phyloP scores from a whole-genome alignment of 2,329 filamentous ascomycete species.

The Diaporthe caulivora region DNA sequence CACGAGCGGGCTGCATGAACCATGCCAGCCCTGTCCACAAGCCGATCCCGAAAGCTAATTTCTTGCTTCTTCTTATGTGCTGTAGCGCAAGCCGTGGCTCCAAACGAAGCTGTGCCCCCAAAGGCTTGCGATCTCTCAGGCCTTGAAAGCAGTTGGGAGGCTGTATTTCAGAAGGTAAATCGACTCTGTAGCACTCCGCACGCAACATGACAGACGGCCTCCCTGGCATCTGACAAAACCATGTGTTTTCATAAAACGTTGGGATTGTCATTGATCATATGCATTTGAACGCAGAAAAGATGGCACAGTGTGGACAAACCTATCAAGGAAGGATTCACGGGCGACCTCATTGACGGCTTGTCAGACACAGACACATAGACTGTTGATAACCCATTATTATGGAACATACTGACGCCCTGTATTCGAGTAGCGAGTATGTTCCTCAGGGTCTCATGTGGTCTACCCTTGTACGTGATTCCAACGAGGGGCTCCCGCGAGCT shows the following conservation, averaged over 20 bases:
- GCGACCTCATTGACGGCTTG: neutral
- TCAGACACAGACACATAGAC: neutral
- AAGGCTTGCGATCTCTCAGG: neutral
- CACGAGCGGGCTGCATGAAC: neutral
- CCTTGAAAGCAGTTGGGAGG: neutral
- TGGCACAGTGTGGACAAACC: neutral
- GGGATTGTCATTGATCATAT: neutral
- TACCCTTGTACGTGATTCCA: neutral
- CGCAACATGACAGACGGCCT: neutral
- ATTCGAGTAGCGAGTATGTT: neutral
- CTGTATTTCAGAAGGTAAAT: constrained; percentile 5
- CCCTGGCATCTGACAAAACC: too few relatives aligned
- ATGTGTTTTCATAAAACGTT: neutral
- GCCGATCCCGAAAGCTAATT: neutral
- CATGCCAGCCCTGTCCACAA: neutral
- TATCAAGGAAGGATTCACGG: neutral
- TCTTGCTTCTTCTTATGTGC: neutral
- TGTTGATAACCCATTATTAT: neutral
- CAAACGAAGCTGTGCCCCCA: neutral
- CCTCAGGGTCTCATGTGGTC: neutral
- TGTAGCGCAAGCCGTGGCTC: neutral
- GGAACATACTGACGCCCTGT: neutral
- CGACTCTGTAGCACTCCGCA: neutral
- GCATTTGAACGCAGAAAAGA: neutral
- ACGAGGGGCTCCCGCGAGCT: too few relatives aligned